These are phyloP conservation scores for Apostasia shenzhenica DNA, from an alignment of 106 monocot genomes.

Conservation along the genomic window DNA sequence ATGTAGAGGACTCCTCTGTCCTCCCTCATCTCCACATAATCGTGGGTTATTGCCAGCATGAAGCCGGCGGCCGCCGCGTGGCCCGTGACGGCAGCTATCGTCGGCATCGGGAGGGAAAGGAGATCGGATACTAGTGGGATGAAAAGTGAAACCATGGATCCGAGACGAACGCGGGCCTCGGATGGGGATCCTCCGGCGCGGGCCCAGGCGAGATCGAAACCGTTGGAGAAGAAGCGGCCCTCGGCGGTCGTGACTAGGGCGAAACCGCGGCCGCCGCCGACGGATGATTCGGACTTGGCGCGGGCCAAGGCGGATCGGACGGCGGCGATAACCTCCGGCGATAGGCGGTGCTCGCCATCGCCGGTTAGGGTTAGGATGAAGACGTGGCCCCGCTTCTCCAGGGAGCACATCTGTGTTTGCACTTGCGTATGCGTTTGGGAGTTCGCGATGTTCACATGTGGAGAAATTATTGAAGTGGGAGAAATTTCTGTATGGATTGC, in stretches of 20 bases:
- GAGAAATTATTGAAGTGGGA: no score
- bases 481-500: no score
- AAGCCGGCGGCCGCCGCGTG: slow-evolving; percentile 64
- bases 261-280: slow-evolving; percentile 6
- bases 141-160: slow-evolving; percentile 29
- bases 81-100: slow-evolving; percentile 57
- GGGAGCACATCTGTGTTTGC: slow-evolving; percentile 33
- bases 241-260: slow-evolving; percentile 50
- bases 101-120: slow-evolving; percentile 59
- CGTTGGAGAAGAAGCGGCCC: slow-evolving; percentile 77
- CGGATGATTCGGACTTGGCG: slow-evolving; percentile 24
- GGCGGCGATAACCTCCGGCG: slow-evolving; percentile 14
- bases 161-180: slow-evolving; percentile 15
- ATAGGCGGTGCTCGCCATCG: slow-evolving; percentile 58
- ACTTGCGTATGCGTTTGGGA: no score
- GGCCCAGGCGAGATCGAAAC: slow-evolving; percentile 69
- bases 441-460: no score
- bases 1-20: slow-evolving; percentile 55
- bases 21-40: slow-evolving; percentile 39
- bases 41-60: slow-evolving; percentile 43
- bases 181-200: slow-evolving; percentile 18
- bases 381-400: slow-evolving; percentile 58
- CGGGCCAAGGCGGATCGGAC: slow-evolving; percentile 43
- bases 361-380: slow-evolving; percentile 68
- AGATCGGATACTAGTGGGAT: slow-evolving; percentile 30